Percentiles rank a stretch among this genome's conserved stretches.
phyloP scores from a whole-genome alignment of 306 rosid genomes.

The Senna tora region DNA sequence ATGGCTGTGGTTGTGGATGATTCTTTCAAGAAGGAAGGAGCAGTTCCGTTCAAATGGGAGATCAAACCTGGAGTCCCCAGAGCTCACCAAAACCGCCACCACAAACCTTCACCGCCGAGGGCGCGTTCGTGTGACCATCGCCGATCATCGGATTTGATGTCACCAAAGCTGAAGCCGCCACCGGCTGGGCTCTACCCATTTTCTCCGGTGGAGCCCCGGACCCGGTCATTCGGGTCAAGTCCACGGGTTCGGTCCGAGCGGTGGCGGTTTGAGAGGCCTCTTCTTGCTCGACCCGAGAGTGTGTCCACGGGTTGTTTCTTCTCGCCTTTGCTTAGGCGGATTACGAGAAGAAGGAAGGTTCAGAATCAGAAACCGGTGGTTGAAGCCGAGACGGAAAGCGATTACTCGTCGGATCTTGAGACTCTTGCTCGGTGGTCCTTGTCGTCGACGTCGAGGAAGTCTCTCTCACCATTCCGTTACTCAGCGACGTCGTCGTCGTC shows the following conservation, averaged over 20 bases:
- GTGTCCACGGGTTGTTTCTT: conserved; percentile 73
- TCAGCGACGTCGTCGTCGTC: conserved; percentile 52
- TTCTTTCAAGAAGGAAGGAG: conserved; percentile 67
- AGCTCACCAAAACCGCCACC: conserved; percentile 32
- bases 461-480: conserved; percentile 58
- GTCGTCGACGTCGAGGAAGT: conserved; percentile 61
- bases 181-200: conserved; percentile 35
- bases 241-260: conserved; percentile 56
- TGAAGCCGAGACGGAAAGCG: conserved; percentile 31
- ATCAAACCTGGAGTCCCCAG: conserved; percentile 87
- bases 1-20: conserved; percentile 67
- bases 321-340: conserved; percentile 58
- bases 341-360: conserved; percentile 33
- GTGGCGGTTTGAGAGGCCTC: conserved; percentile 57
- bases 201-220: conserved; percentile 45
- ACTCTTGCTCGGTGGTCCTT: conserved; percentile 63
- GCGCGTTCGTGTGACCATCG: background rate
- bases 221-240: conserved; percentile 51
- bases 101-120: background rate
- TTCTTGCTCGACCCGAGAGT: conserved; percentile 44
- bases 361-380: conserved; percentile 24
- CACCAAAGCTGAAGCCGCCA: conserved; percentile 62
- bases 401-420: conserved; percentile 55
- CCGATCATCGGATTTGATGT: conserved; percentile 31
- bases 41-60: conserved; percentile 96